Evolutionary conservation across 2,329 filamentous ascomycete genomes (phyloP).

Genomic region (Colletotrichum noveboracense): DNA sequence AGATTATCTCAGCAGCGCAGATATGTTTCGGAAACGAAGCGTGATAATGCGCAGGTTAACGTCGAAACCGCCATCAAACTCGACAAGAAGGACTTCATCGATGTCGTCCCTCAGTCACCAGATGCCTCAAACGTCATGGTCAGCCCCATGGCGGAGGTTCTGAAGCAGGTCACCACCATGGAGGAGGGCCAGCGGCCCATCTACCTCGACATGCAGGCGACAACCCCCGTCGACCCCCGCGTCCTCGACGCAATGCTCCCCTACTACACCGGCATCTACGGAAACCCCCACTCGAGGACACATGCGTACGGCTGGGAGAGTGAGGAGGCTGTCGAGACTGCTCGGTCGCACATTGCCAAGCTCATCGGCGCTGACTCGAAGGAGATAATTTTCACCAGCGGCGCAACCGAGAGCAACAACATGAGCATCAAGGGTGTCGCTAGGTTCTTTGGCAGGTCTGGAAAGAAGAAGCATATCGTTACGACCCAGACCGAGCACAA

Average conservation of each 20-base stretch:
- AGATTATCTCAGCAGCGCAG: constrained; percentile 51
- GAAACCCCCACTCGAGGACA: constrained; percentile 95
- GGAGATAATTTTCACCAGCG: constrained; percentile 98
- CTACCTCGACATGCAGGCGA: constrained; percentile 98
- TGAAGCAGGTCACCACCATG: constrained; percentile 92
- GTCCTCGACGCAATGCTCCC: constrained; percentile 97
- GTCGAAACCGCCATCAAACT: constrained; percentile 84
- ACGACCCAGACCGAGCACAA: constrained; percentile 99
- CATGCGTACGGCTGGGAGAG: constrained; percentile 99
- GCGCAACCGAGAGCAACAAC: constrained; percentile 98
- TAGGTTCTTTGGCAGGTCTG: constrained; percentile 88
- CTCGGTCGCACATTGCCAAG: constrained; percentile 80
- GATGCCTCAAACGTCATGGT: constrained; percentile 71
- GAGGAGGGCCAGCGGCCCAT: constrained; percentile 93
- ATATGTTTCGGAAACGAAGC: constrained; percentile 86
- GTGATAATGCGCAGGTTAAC: constrained; percentile 79
- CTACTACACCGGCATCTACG: constrained; percentile 90
- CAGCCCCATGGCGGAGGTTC: constrained; percentile 83
- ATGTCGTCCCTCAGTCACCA: constrained; percentile 47
- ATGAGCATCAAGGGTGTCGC: constrained; percentile 99
- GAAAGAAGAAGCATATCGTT: constrained; percentile 98
- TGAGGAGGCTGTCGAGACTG: constrained; percentile 89
- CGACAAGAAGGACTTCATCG: constrained; percentile 82
- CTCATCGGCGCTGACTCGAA: constrained; percentile 95
- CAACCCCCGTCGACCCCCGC: constrained; percentile 91